These are phyloP conservation scores for Xylariomycetidae sp. DNA, from an alignment of 2,329 filamentous ascomycete species.

Conservation along the genomic window DNA sequence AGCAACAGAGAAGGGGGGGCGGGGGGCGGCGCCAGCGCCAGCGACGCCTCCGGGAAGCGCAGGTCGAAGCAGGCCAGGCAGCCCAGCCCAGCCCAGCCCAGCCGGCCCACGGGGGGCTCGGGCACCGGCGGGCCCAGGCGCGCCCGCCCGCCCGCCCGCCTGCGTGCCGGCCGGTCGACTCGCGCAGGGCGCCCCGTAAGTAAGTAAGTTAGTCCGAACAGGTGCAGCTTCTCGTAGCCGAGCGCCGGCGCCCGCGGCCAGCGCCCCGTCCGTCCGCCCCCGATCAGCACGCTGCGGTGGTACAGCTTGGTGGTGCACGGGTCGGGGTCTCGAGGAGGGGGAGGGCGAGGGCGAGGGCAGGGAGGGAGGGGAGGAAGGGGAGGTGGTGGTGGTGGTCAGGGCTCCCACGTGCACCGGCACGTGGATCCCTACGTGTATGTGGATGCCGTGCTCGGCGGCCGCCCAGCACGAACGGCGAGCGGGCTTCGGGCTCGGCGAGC, in stretches of 20 bases:
- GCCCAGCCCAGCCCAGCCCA: no score
- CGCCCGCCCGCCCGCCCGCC: slow-evolving; percentile 55
- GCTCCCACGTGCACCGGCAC: slow-evolving; percentile 49
- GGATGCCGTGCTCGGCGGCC: slow-evolving; percentile 57
- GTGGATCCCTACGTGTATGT: slow-evolving; percentile 85
- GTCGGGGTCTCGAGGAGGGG: no score
- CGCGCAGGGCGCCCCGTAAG: slow-evolving; percentile 38
- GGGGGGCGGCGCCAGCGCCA: slow-evolving; percentile 52
- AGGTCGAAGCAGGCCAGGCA: slow-evolving; percentile 87
- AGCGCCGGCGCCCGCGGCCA: no score
- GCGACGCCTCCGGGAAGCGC: slow-evolving; percentile 69
- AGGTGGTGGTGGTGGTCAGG: not conserved
- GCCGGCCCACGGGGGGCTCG: slow-evolving; percentile 64
- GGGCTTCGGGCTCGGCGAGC: slow-evolving; percentile 60
- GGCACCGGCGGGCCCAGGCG: slow-evolving; percentile 62
- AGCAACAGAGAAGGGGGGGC: not conserved
- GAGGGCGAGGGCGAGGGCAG: not conserved
- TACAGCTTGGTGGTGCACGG: no score
- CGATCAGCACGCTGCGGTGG: no score
- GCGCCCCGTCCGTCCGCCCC: no score
- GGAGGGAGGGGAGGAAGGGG: not conserved
- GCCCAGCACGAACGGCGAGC: slow-evolving; percentile 69
- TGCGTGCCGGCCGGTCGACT: slow-evolving; percentile 60
- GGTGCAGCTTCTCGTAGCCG: slow-evolving; percentile 88
- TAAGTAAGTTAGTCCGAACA: slow-evolving; percentile 90